Evolutionary conservation across 1,284 basidiomycete species (phyloP).

Genomic region (Microstroma glucosiphilum): DNA sequence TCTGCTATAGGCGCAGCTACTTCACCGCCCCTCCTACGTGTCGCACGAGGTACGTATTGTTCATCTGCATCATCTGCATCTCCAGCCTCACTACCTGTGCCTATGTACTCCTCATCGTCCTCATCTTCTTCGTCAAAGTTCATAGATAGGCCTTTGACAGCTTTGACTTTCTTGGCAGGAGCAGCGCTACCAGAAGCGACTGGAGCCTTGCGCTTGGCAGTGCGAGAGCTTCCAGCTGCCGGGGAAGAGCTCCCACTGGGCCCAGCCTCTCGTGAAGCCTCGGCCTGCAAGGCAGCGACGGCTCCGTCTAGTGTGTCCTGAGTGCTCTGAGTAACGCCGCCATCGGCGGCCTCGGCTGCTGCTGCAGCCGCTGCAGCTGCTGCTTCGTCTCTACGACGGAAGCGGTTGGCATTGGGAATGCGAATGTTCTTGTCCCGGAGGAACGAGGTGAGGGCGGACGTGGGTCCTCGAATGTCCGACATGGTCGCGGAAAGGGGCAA

Average conservation of each 20-base stretch:
- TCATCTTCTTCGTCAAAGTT: conserved; percentile 59
- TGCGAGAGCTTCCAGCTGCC: neutral
- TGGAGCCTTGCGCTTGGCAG: neutral
- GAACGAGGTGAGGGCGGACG: conserved; percentile 86
- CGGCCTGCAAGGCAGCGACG: neutral
- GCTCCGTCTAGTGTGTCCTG: no score
- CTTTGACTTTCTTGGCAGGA: neutral
- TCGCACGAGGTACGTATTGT: neutral
- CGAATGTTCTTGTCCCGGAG: conserved; percentile 71
- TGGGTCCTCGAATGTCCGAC: conserved; percentile 67
- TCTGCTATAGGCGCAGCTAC: no score
- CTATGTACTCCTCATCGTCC: conserved; percentile 59
- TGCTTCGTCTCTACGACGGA: conserved; percentile 28
- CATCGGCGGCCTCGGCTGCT: conserved; percentile 19
- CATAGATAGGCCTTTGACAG: conserved; percentile 18
- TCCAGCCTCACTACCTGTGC: conserved; percentile 53
- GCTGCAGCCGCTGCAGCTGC: conserved; percentile 29
- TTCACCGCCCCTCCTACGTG: neutral
- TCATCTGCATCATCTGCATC: neutral
- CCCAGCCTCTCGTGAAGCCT: neutral
- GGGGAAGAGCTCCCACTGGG: neutral
- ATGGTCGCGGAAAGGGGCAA: neutral
- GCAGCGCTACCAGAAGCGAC: neutral
- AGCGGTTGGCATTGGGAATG: conserved; percentile 59
- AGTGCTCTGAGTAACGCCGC: neutral